A percentile compares a stretch with the other conserved stretches of the same genome.
Conservation (phyloP, 2,329 filamentous ascomycete genomes). For the Fusarium agapanthi region DNA sequence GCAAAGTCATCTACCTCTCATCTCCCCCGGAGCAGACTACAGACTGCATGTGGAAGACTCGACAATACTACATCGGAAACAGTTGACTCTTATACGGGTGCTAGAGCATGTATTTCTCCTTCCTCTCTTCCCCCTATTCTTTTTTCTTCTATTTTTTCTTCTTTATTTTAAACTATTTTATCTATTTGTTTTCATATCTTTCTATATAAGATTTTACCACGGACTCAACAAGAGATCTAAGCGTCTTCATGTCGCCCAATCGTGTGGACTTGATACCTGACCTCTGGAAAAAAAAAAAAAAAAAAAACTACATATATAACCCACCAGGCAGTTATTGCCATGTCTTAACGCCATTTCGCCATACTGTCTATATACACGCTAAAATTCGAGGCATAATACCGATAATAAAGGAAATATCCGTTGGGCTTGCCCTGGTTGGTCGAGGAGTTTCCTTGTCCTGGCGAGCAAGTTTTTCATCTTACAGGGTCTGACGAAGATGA, state of each 20-base stretch:
- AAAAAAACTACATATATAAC: neutral
- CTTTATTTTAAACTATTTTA: neutral
- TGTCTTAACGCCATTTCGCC: slow-evolving; percentile 20
- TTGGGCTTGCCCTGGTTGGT: neutral
- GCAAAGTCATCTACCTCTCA: neutral
- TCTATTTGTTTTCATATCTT: neutral
- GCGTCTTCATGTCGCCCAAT: neutral
- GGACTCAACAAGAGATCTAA: neutral
- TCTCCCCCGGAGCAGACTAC: neutral
- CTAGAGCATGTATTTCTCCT: neutral
- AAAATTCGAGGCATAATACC: neutral
- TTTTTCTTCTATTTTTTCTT: neutral
- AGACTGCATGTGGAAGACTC: neutral
- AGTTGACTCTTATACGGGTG: neutral
- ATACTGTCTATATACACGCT: neutral
- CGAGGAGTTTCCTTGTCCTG: neutral
- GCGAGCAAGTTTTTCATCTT: neutral
- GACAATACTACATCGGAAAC: neutral
- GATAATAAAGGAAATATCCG: neutral
- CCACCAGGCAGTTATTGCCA: neutral
- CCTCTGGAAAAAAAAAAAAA: too few species aligned
- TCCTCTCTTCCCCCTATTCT: neutral
- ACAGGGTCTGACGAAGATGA: too few species aligned
- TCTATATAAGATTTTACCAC: neutral
- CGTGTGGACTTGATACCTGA: neutral